phyloP scores from a whole-genome alignment of 148 eudicot genomes.

The Silene latifolia region DNA sequence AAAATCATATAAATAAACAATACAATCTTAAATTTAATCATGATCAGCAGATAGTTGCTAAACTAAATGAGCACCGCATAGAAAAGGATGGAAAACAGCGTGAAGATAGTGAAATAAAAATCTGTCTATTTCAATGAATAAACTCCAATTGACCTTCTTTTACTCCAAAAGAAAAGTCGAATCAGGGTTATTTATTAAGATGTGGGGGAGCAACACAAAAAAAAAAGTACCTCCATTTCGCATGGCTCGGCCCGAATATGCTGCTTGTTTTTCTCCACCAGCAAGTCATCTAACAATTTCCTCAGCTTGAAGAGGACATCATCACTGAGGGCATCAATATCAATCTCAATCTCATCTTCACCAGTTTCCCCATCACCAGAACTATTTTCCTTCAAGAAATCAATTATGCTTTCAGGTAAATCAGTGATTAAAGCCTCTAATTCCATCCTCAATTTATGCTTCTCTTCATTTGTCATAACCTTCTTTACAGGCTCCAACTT shows the following conservation, averaged over 20 bases:
- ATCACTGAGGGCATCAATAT: conserved; percentile 59
- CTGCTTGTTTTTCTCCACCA: conserved; percentile 48
- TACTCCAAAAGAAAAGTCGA: too few species aligned
- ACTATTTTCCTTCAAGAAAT: conserved; percentile 60
- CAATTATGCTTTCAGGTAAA: conserved; percentile 64
- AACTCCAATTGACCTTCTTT: too few species aligned
- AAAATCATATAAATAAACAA: background rate
- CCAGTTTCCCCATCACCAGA: conserved; percentile 38
- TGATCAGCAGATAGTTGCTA: too few species aligned
- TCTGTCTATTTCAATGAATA: too few species aligned
- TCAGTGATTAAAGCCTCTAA: conserved; percentile 49
- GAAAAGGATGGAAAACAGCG: too few species aligned
- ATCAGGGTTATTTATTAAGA: background rate
- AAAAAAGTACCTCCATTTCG: conserved; percentile 59
- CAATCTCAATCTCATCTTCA: conserved; percentile 93
- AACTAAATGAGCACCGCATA: too few species aligned
- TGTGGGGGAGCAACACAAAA: too few species aligned
- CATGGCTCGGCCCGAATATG: conserved; percentile 42
- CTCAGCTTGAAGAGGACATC: conserved; percentile 55
- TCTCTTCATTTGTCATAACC: conserved; percentile 53
- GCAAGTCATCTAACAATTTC: conserved; percentile 65
- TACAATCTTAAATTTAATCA: too few species aligned
- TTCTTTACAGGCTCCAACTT: conserved; percentile 28
- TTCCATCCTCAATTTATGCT: conserved; percentile 51
- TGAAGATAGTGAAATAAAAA: too few species aligned